Evolutionary conservation across 352 stramenopile species (phyloP).

Genomic region (Phytophthora pluvialis): DNA sequence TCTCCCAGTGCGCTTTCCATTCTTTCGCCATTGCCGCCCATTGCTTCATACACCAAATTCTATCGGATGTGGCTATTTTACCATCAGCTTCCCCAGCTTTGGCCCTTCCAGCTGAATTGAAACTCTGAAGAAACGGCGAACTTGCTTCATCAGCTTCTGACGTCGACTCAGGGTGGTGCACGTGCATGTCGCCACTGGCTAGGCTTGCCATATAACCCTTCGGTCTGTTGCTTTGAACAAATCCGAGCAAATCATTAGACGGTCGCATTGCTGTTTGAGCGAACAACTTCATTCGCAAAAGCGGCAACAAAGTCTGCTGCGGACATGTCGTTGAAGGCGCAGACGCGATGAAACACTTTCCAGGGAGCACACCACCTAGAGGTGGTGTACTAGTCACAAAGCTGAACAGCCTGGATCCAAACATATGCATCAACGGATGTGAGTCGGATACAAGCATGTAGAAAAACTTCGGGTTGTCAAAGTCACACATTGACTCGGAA

Average conservation of each 20-base stretch:
- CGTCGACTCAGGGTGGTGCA: constrained; percentile 11
- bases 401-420: constrained; percentile 75
- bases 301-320: constrained; percentile 45
- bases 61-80: constrained; percentile 14
- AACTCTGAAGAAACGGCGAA: constrained; percentile 24
- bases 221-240: constrained; percentile 39
- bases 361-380: constrained; percentile 46
- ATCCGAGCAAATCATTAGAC: constrained; percentile 53
- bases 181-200: constrained; percentile 1
- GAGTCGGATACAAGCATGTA: constrained; percentile 83
- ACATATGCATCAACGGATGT: constrained; percentile 78
- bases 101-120: constrained; percentile 14
- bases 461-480: constrained; percentile 76
- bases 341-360: constrained; percentile 65
- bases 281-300: constrained; percentile 62
- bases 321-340: constrained; percentile 41
- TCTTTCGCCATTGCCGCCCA: constrained; percentile 47
- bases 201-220: constrained; percentile 11
- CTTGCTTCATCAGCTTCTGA: constrained; percentile 18
- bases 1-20: constrained; percentile 58
- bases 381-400: constrained; percentile 64
- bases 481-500: constrained; percentile 71
- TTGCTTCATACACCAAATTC: constrained; percentile 57
- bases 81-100: constrained; percentile 26
- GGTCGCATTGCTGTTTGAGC: constrained; percentile 43